phyloP scores from a whole-genome alignment of 2,329 filamentous ascomycete species.

The Talaromyces marneffei region DNA sequence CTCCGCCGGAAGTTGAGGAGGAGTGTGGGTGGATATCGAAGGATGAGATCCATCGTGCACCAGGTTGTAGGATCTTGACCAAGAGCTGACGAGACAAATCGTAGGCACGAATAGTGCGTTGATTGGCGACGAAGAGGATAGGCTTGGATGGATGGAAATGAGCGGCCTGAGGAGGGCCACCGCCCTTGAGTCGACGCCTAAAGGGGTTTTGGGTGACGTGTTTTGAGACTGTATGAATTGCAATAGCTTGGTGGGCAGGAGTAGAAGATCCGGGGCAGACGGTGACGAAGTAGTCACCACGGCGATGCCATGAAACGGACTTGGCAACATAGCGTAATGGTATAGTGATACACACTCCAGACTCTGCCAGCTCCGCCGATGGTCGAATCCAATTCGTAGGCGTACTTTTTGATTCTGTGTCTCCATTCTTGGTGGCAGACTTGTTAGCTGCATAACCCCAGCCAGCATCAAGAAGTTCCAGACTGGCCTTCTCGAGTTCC shows the following conservation, averaged over 20 bases:
- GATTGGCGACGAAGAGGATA: slow-evolving; percentile 92
- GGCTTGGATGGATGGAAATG: slow-evolving; percentile 93
- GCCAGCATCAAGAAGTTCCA: slow-evolving; percentile 75
- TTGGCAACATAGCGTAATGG: slow-evolving; percentile 78
- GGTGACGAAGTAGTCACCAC: slow-evolving; percentile 89
- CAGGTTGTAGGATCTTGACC: slow-evolving; percentile 87
- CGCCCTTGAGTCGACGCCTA: slow-evolving; percentile 61
- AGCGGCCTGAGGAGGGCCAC: slow-evolving; percentile 75
- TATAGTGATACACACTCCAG: slow-evolving; percentile 70
- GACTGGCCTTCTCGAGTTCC: slow-evolving; percentile 66
- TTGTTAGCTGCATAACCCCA: slow-evolving; percentile 79
- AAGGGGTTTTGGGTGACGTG: slow-evolving; percentile 94
- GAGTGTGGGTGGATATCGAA: slow-evolving; percentile 90
- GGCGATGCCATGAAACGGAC: slow-evolving; percentile 85
- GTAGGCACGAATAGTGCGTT: slow-evolving; percentile 87
- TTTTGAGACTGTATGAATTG: slow-evolving; percentile 91
- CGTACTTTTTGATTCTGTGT: slow-evolving; percentile 51
- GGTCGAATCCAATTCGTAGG: slow-evolving; percentile 81
- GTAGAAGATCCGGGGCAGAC: slow-evolving; percentile 64
- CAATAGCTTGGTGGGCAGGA: slow-evolving; percentile 59
- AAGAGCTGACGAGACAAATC: slow-evolving; percentile 88
- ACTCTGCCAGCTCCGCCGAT: slow-evolving; percentile 63
- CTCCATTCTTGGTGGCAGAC: slow-evolving; percentile 46
- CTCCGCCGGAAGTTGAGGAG: slow-evolving; percentile 81
- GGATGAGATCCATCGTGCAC: slow-evolving; percentile 87